These are phyloP conservation scores for Fusarium sp. DNA, from an alignment of 2,329 filamentous ascomycete genomes.

Conservation along the genomic window DNA sequence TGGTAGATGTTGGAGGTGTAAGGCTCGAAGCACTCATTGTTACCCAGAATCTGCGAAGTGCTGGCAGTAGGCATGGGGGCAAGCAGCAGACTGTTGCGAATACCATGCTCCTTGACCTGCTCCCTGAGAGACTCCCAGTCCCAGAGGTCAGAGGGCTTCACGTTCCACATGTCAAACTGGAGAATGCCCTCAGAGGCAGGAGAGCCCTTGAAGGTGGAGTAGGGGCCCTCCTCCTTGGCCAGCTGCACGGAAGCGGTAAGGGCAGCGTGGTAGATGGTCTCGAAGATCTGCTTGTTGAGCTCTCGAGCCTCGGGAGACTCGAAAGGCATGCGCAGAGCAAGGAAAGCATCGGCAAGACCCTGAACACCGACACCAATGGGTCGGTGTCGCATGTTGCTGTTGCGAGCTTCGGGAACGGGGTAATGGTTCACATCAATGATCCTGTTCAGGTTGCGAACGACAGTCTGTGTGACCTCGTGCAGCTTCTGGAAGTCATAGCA, in stretches of 20 bases:
- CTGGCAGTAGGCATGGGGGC: slow-evolving; percentile 98
- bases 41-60: slow-evolving; percentile 96
- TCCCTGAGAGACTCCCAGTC: slow-evolving; percentile 91
- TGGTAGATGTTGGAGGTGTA: slow-evolving; percentile 99
- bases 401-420: slow-evolving; percentile 90
- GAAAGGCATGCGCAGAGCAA: slow-evolving; percentile 94
- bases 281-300: slow-evolving; percentile 98
- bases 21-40: slow-evolving; percentile 99
- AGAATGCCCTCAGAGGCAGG: slow-evolving; percentile 94
- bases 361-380: slow-evolving; percentile 97
- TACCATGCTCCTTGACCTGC: slow-evolving; percentile 89
- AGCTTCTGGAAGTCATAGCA: slow-evolving; percentile 96
- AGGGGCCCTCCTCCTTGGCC: slow-evolving; percentile 82
- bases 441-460: slow-evolving; percentile 95
- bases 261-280: slow-evolving; percentile 98
- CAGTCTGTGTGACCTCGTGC: slow-evolving; percentile 90
- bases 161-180: slow-evolving; percentile 98
- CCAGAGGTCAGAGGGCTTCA: slow-evolving; percentile 93
- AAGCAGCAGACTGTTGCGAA: slow-evolving; percentile 93
- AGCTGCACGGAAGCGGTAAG: slow-evolving; percentile 88
- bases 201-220: slow-evolving; percentile 90
- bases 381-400: slow-evolving; percentile 96
- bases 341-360: slow-evolving; percentile 96
- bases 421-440: slow-evolving; percentile 99
- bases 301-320: slow-evolving; percentile 93